A percentile compares a stretch with the other conserved stretches of the same genome.
Evolutionary conservation across 345 rosid genomes (phyloP).

Genomic region (Hibiscus trionum): DNA sequence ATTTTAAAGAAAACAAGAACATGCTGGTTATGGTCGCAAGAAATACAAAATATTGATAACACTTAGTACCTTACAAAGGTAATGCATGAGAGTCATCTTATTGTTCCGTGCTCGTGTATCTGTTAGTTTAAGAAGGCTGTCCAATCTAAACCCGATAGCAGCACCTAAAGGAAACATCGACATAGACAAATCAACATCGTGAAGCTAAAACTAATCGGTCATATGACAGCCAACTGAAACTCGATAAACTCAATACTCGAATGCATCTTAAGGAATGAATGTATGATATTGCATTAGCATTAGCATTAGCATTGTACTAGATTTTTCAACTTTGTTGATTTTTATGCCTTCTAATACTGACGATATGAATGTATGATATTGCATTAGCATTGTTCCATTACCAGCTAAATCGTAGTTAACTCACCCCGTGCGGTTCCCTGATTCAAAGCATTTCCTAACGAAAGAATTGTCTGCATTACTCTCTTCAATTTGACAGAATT

Average conservation of each 20-base stretch:
- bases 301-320: too few relatives aligned
- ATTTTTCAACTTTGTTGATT: not conserved
- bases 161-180: constrained; percentile 39
- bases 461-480: constrained; percentile 89
- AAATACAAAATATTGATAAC: not conserved
- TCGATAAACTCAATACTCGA: not conserved
- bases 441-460: constrained; percentile 87
- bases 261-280: not conserved
- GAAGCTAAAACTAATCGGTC: not conserved
- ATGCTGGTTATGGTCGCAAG: not conserved
- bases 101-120: constrained; percentile 82
- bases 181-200: not conserved
- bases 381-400: not conserved
- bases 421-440: constrained; percentile 97
- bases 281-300: too few relatives aligned
- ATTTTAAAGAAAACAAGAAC: not conserved
- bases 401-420: constrained; percentile 15
- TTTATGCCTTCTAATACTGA: not conserved
- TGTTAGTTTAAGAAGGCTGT: constrained; percentile 88
- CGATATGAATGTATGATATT: not conserved
- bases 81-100: constrained; percentile 94
- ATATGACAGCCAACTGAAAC: not conserved
- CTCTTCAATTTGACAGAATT: constrained; percentile 67
- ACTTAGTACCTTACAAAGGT: constrained; percentile 77
- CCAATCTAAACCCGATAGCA: constrained; percentile 83